Conservation (phyloP, 164 flowering plant genomes). For the Tinospora cordifolia region DNA sequence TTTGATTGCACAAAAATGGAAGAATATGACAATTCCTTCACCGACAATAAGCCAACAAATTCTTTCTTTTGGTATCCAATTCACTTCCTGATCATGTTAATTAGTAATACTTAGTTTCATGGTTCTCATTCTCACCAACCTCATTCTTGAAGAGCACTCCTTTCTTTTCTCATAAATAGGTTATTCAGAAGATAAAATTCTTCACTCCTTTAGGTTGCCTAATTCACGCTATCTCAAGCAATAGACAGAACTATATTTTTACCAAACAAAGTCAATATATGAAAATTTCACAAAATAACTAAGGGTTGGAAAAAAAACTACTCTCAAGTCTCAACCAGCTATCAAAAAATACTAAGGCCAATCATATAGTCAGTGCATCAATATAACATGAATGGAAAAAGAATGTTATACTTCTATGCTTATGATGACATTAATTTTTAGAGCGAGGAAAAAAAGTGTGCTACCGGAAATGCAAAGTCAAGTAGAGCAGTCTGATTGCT, state of each 20-base stretch:
- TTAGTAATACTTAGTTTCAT: background rate
- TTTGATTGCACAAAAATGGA: background rate
- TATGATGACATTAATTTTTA: background rate
- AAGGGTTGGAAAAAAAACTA: background rate
- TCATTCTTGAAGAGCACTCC: background rate
- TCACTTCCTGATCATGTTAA: background rate
- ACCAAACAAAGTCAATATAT: too few species aligned
- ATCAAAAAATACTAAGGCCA: background rate
- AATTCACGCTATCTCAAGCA: background rate
- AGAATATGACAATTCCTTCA: background rate
- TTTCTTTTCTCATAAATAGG: background rate
- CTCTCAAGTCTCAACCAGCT: background rate
- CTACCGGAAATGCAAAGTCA: conserved; percentile 93
- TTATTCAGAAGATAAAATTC: background rate
- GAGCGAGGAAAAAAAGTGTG: background rate
- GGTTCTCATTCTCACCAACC: background rate
- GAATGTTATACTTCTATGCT: background rate
- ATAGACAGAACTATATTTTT: background rate
- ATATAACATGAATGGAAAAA: background rate
- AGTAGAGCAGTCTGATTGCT: conserved; percentile 87
- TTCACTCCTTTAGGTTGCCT: background rate
- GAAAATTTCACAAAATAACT: too few species aligned
- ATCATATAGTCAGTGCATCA: background rate
- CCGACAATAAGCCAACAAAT: background rate
- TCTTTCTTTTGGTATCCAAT: background rate